A percentile compares a stretch with the other conserved stretches of the same genome.
These are phyloP conservation scores for Scleroderma bovista DNA, from an alignment of 768 basidiomycete genomes.

Conservation along the genomic window DNA sequence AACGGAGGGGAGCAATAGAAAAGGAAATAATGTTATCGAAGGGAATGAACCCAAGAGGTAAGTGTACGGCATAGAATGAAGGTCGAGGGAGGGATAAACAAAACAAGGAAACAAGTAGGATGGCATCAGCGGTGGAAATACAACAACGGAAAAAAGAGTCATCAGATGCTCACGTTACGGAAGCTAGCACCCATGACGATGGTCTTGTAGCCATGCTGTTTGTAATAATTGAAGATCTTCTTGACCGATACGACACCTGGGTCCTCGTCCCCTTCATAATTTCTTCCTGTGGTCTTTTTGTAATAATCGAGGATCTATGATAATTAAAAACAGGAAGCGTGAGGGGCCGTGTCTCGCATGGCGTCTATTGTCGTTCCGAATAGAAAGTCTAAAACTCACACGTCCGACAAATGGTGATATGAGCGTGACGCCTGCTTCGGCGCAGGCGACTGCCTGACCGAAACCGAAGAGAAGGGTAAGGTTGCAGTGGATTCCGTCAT, in stretches of 20 bases:
- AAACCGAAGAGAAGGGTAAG: conserved; percentile 99
- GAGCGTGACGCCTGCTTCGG: conserved; percentile 95
- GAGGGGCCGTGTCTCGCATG: neutral
- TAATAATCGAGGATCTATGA: conserved; percentile 96
- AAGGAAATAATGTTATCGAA: neutral
- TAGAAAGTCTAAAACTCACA: conserved; percentile 42
- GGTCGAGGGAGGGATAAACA: neutral
- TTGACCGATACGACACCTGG: conserved; percentile 95
- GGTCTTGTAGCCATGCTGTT: conserved; percentile 96
- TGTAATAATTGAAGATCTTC: conserved; percentile 99
- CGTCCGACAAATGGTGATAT: conserved; percentile 99
- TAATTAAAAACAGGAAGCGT: conserved; percentile 1
- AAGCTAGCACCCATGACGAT: conserved; percentile 99
- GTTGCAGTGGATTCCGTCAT: conserved; percentile 96
- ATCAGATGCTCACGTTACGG: conserved; percentile 72
- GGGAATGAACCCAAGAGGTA: neutral
- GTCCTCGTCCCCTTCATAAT: conserved; percentile 87
- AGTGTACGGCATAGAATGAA: too few relatives aligned
- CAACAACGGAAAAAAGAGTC: neutral
- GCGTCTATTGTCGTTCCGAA: conserved; percentile 10
- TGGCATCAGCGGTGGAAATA: conserved; percentile 1
- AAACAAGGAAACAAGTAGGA: conserved; percentile 5
- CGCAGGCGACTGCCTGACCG: conserved; percentile 96
- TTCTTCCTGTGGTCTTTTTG: conserved; percentile 87
- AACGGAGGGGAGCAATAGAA: neutral